Evolutionary conservation across 1,139 yeast species (phyloP), one percentile per base, ranked within the genome.

Genomic region (Spencermartinsiella ligniputridi): DNA sequence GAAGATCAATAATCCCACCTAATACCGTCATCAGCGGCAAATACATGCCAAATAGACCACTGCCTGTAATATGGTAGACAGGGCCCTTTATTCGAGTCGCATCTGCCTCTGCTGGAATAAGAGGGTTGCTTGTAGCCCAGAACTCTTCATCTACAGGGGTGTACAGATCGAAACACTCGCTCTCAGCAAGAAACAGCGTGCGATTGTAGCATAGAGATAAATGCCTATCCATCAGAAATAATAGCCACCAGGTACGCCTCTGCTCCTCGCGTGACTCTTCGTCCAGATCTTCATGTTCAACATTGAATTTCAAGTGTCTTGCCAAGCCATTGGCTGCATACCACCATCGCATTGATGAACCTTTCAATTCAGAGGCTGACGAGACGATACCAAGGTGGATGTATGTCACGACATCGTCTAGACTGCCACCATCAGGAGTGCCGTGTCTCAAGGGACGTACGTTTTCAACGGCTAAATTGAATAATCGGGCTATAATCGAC

Each of bases 221-320:
- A 42, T 67, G 61, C 22, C 70, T 55, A 46, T 68, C 72, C 27
- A 66, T 49, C 39, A 65, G 55, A 45, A 61, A 68, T 12, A 68
- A 48, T 2, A 66, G 57, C 71, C 72, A 67, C 71, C 71, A 68
- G 0, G 63, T 56, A 34, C 72, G 57, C n/a, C 70, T 53, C 41
- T 61, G 55, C 41, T 68, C 72, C 40, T 68, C 72, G 25, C 61
- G 54, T 2, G 49, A 35, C 29, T 64, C 69, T 37, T 62, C 67
- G 16, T 54, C 49, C 16, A 55, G 45, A 16, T 46, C 36, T 9
- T 51, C 53, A 30, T 48, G 51, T 42, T 63, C 68, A 12, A 50
- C 48, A 44, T 63, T 62, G n/a, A 64, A 48, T 22, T 53, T 56
- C 32, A 66, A 48, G 9, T 48, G 50, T 15, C 57, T 47, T 1